phyloP scores from a whole-genome alignment of 78 protist species.

The Monosiga brevicollis region DNA sequence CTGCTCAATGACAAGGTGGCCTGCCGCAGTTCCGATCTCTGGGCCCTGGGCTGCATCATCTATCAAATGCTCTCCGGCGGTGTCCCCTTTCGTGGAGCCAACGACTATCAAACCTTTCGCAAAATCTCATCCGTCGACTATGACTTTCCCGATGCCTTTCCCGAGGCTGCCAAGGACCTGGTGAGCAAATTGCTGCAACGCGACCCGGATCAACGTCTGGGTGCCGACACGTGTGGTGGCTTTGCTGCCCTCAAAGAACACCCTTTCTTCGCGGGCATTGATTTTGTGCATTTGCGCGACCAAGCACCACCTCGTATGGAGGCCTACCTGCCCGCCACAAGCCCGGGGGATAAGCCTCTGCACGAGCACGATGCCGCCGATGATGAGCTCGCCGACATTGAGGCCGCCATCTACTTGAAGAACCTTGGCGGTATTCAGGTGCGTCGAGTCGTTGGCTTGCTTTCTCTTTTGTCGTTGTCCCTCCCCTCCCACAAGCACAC shows the following conservation, averaged over 20 bases:
- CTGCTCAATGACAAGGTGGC: not conserved
- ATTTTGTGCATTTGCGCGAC: not conserved
- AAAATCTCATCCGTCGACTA: constrained; percentile 35
- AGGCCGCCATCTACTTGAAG: not conserved
- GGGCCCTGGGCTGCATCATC: constrained; percentile 81
- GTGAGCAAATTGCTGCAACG: constrained; percentile 29
- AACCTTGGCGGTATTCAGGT: not conserved
- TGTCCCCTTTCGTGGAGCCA: constrained; percentile 25
- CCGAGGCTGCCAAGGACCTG: constrained; percentile 42
- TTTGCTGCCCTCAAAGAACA: constrained; percentile 19
- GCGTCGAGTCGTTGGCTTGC: too few species aligned
- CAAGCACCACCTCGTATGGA: constrained; percentile 4
- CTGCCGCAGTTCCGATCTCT: constrained; percentile 53
- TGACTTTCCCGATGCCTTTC: constrained; percentile 53
- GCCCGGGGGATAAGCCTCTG: not conserved
- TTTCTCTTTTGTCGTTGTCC: not conserved
- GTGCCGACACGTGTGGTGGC: constrained; percentile 1
- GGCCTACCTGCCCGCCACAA: constrained; percentile 17
- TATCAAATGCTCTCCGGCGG: constrained; percentile 70
- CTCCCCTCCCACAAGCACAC: not conserved
- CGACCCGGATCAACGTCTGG: constrained; percentile 27
- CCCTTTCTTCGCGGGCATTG: constrained; percentile 23
- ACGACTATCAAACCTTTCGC: constrained; percentile 66
- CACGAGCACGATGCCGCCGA: not conserved
- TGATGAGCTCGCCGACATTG: not conserved